Evolutionary conservation across 495 filamentous ascomycete genomes (phyloP).

Genomic region (Neurospora sublineolata): DNA sequence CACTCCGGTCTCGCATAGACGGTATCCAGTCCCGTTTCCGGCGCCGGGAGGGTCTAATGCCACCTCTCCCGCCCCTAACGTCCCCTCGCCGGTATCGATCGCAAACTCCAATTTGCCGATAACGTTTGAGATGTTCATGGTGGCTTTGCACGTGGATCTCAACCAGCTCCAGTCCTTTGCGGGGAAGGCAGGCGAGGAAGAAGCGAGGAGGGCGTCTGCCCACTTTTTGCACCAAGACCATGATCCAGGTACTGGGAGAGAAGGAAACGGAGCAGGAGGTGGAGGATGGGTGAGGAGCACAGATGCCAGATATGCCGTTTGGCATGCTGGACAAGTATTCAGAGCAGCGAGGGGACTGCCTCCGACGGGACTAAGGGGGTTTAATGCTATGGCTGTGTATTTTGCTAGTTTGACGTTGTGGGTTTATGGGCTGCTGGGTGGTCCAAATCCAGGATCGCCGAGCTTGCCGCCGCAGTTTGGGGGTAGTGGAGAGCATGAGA

Average conservation of each 20-base stretch:
- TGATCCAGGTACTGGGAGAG: not conserved
- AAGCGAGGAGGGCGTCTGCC: slow-evolving; percentile 36
- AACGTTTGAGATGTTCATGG: slow-evolving; percentile 34
- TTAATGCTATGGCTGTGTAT: slow-evolving; percentile 45
- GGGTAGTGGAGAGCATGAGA: not conserved
- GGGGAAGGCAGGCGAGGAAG: slow-evolving; percentile 44
- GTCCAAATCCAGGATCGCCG: not conserved
- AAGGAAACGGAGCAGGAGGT: not conserved
- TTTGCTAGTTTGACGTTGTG: slow-evolving; percentile 47
- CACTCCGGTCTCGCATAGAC: not conserved
- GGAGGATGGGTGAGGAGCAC: slow-evolving; percentile 35
- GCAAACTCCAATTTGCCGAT: slow-evolving; percentile 12
- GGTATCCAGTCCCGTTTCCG: slow-evolving; percentile 4
- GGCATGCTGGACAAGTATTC: slow-evolving; percentile 49
- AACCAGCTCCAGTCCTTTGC: slow-evolving; percentile 51
- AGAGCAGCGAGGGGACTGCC: slow-evolving; percentile 36
- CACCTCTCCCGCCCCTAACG: not conserved
- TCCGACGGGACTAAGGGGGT: slow-evolving; percentile 32
- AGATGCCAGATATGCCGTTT: slow-evolving; percentile 40
- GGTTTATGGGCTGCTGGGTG: slow-evolving; percentile 33
- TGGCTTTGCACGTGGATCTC: slow-evolving; percentile 44
- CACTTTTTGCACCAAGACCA: slow-evolving; percentile 12
- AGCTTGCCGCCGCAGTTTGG: not conserved
- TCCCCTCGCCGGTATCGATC: not conserved
- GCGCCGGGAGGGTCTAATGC: slow-evolving; percentile 12